Base-by-base conservation (phyloP, 805 yeast species). In the Candida stauntonica region DNA sequence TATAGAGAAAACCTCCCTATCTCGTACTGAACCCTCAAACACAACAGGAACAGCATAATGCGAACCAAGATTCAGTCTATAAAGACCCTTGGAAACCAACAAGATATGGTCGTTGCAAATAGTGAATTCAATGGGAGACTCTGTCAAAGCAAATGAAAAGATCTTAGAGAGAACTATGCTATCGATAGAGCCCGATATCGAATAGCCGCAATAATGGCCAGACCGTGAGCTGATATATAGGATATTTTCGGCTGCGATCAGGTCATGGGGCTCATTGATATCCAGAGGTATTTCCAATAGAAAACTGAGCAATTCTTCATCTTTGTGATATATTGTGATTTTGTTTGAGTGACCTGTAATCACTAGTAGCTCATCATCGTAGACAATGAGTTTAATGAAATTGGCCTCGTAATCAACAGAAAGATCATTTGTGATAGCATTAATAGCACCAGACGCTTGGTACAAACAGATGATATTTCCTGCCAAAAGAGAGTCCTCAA, bases 211-310 rank as follows among this genome's bases (percentile, higher is more conserved):
- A 14, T 36, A 45, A 8, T 46, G 44, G 8, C 60, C 60, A 29
- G 17, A 29, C 35, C 57, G 42, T 7, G 57, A 49, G n/a, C 52
- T 47, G 15, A 55, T 24, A 29, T 46, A 48, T 8, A 52, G 15
- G 4, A 32, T 16, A 21, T 49, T 32, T 5, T 44, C 36, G 4
- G 30, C 16, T 7, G 50, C 47, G 5, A 43, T 37, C 4, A 55
- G 26, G 32, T 51, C 57, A 46, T 55, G 49, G 2, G 52, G 52
- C 8, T 51, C 52, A 1, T 11, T 7, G 12, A 43, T 26, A 2
- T 17, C 20, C 8, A 39, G 16, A 3, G 17, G 11, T 3, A 37
- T 9, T 9, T 35, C 34, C 9, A 12, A 5, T 4, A 37, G 8
- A 13, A 17, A 30, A n/a, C 7, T 11, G 7, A 35, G 13, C 17